These are phyloP conservation scores for Trichoderma endophyticum DNA, from an alignment of 2,329 filamentous ascomycete species.

Conservation along the genomic window DNA sequence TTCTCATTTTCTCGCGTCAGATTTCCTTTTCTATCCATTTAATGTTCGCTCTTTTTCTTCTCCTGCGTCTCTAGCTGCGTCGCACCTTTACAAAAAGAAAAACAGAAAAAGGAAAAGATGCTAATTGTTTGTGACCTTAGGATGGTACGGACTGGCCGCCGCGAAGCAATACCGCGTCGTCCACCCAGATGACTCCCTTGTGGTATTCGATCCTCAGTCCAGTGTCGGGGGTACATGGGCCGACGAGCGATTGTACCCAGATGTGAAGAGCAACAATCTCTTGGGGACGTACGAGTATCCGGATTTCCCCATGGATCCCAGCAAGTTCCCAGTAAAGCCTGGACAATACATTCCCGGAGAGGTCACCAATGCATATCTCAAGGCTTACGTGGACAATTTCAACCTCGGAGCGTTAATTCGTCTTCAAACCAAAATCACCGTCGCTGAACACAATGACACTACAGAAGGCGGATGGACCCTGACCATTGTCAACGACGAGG, in stretches of 20 bases:
- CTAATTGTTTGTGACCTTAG: slow-evolving; percentile 13
- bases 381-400: slow-evolving; percentile 43
- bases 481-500: slow-evolving; percentile 26
- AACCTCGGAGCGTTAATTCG: slow-evolving; percentile 41
- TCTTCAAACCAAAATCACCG: slow-evolving; percentile 37
- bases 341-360: slow-evolving; percentile 48
- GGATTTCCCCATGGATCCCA: slow-evolving; percentile 66
- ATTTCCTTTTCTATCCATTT: background rate
- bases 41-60: background rate
- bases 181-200: slow-evolving; percentile 54
- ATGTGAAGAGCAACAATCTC: slow-evolving; percentile 71
- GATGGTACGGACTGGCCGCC: slow-evolving; percentile 53
- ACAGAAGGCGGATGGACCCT: slow-evolving; percentile 43
- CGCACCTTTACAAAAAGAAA: background rate
- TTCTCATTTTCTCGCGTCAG: slow-evolving; percentile 2
- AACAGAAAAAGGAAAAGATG: background rate
- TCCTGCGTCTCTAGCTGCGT: background rate
- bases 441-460: slow-evolving; percentile 41
- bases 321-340: slow-evolving; percentile 46
- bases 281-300: slow-evolving; percentile 69
- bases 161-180: slow-evolving; percentile 60
- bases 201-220: slow-evolving; percentile 55
- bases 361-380: slow-evolving; percentile 47
- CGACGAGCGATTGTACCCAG: slow-evolving; percentile 62
- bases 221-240: slow-evolving; percentile 70